These are phyloP conservation scores for Austropuccinia psidii DNA, from an alignment of 1,284 basidiomycete species.

Conservation along the genomic window DNA sequence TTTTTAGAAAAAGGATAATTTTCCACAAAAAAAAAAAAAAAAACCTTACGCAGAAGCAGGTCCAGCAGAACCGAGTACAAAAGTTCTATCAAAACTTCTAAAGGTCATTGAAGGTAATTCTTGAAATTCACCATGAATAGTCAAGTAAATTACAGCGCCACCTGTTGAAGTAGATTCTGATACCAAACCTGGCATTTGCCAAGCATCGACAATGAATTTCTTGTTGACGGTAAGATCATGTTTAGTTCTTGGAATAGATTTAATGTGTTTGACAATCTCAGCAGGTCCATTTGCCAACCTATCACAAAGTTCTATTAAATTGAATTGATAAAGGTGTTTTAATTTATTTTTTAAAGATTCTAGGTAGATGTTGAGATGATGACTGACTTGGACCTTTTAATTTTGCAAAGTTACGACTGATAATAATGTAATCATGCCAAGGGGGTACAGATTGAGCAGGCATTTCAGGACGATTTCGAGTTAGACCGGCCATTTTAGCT, in stretches of 20 bases:
- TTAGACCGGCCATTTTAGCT: slow-evolving; percentile 3
- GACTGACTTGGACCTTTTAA: slow-evolving; percentile 25
- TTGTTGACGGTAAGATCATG: slow-evolving; percentile 59
- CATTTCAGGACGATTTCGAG: slow-evolving; percentile 13
- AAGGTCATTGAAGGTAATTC: slow-evolving; percentile 71
- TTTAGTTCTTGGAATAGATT: slow-evolving; percentile 61
- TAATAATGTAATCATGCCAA: slow-evolving; percentile 27
- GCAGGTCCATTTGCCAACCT: slow-evolving; percentile 29
- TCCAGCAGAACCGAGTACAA: slow-evolving; percentile 71
- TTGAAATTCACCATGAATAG: slow-evolving; percentile 81
- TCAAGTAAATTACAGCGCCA: slow-evolving; percentile 61
- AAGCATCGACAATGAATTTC: slow-evolving; percentile 83
- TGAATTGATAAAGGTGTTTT: background rate
- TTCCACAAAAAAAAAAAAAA: background rate
- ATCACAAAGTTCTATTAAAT: slow-evolving; percentile 6
- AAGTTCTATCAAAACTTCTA: slow-evolving; percentile 86
- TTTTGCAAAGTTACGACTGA: slow-evolving; percentile 21
- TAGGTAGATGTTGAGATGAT: background rate
- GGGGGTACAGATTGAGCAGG: slow-evolving; percentile 24
- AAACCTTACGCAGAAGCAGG: slow-evolving; percentile 65
- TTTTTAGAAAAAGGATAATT: background rate
- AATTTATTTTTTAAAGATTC: background rate
- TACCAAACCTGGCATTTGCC: slow-evolving; percentile 50
- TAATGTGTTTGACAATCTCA: slow-evolving; percentile 9
- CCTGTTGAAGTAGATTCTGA: slow-evolving; percentile 45